phyloP scores from a whole-genome alignment of 768 basidiomycete genomes.

The Mycena indigotica region DNA sequence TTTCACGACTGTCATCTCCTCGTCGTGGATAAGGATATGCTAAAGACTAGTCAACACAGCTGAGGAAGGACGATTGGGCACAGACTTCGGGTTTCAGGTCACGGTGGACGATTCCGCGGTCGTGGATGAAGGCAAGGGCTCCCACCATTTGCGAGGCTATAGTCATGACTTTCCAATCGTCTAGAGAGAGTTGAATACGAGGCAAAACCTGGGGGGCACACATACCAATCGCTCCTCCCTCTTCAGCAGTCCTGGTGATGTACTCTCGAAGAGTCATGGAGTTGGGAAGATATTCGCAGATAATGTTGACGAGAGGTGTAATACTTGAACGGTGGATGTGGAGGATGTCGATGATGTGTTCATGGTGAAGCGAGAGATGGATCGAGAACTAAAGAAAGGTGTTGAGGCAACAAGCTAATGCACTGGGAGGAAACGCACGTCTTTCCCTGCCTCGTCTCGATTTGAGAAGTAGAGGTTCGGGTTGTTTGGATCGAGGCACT shows the following conservation, averaged over 20 bases:
- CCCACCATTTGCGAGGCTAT: background rate
- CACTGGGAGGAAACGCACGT: background rate
- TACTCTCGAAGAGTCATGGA: background rate
- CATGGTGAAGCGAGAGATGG: background rate
- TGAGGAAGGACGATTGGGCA: too few species aligned
- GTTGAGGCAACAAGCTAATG: background rate
- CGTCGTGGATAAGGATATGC: background rate
- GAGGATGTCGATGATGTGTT: background rate
- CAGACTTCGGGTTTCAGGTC: background rate
- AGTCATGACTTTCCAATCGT: background rate
- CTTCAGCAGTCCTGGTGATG: background rate
- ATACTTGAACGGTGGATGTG: background rate
- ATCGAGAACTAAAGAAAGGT: background rate
- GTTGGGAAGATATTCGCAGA: background rate
- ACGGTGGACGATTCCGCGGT: background rate
- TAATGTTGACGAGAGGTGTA: background rate
- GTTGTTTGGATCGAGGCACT: background rate
- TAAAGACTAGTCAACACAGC: background rate
- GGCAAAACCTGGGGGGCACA: background rate
- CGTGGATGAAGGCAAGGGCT: background rate
- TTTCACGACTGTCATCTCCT: background rate
- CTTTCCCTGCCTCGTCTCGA: background rate
- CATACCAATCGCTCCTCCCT: background rate
- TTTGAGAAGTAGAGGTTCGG: background rate
- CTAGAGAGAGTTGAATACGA: background rate